A percentile compares a stretch with the other conserved stretches of the same genome.
Evolutionary conservation across 2,329 filamentous ascomycete genomes (phyloP).

Genomic region (Aspergillus fijiensis): DNA sequence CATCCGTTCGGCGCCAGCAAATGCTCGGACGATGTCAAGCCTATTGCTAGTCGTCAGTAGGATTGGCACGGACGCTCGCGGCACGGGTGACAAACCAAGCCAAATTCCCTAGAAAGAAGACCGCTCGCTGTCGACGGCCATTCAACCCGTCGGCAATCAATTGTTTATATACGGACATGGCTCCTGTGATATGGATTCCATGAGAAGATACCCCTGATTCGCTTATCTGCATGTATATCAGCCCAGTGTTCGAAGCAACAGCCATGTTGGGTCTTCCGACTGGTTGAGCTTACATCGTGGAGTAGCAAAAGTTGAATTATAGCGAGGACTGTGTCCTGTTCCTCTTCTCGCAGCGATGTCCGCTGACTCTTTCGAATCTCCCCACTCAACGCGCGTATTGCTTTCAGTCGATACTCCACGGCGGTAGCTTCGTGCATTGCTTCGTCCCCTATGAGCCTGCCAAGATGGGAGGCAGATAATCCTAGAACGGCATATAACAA

Average conservation of each 20-base stretch:
- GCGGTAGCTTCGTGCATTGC: slow-evolving; percentile 26
- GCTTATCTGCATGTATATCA: slow-evolving; percentile 25
- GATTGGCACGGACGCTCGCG: not conserved
- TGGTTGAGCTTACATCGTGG: slow-evolving; percentile 27
- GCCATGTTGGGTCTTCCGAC: not conserved
- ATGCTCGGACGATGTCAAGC: slow-evolving; percentile 34
- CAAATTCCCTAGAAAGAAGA: slow-evolving; percentile 33
- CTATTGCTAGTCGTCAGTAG: slow-evolving; percentile 11
- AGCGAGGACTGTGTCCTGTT: slow-evolving; percentile 31
- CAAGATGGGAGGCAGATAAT: slow-evolving; percentile 30
- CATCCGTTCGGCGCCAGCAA: slow-evolving; percentile 26
- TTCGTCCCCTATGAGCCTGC: slow-evolving; percentile 21
- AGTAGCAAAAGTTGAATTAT: slow-evolving; percentile 33
- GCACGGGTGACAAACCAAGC: slow-evolving; percentile 22
- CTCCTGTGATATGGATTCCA: slow-evolving; percentile 34
- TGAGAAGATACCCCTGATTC: slow-evolving; percentile 33
- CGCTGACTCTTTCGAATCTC: slow-evolving; percentile 29
- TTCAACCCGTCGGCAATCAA: slow-evolving; percentile 25
- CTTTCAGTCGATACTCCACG: slow-evolving; percentile 30
- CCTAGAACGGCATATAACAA: slow-evolving; percentile 31
- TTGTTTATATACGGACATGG: slow-evolving; percentile 33
- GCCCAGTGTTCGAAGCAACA: not conserved
- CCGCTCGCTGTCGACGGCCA: slow-evolving; percentile 24
- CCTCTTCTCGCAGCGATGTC: slow-evolving; percentile 21
- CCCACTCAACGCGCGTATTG: slow-evolving; percentile 28